A percentile compares a stretch with the other conserved stretches of the same genome.
Evolutionary conservation across 495 filamentous ascomycete genomes (phyloP).

Genomic region (Usnea hakonensis): DNA sequence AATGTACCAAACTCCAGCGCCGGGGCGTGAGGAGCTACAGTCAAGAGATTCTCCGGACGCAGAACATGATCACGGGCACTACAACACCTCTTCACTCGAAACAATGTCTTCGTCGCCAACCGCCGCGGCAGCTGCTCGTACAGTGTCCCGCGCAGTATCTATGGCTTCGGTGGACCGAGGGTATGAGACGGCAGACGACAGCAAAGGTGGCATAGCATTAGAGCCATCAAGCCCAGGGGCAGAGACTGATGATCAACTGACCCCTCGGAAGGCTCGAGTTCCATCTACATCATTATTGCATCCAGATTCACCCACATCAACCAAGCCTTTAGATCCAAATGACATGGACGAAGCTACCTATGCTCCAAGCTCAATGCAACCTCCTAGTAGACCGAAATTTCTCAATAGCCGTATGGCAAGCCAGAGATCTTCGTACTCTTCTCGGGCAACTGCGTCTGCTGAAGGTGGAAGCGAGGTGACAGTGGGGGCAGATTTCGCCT

Average conservation of each 20-base stretch:
- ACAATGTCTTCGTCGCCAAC: slow-evolving; percentile 59
- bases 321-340: slow-evolving; percentile 12
- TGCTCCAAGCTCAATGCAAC: slow-evolving; percentile 2
- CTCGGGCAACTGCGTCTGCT: slow-evolving; percentile 53
- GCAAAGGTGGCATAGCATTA: slow-evolving; percentile 25
- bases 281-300: slow-evolving; percentile 11
- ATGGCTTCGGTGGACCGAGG: slow-evolving; percentile 31
- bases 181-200: slow-evolving; percentile 30
- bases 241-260: slow-evolving; percentile 26
- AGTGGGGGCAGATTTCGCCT: slow-evolving; percentile 73
- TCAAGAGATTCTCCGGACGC: slow-evolving; percentile 21
- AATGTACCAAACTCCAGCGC: slow-evolving; percentile 43
- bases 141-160: slow-evolving; percentile 44
- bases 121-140: slow-evolving; percentile 53
- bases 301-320: slow-evolving; percentile 20
- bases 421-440: slow-evolving; percentile 71
- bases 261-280: slow-evolving; percentile 26
- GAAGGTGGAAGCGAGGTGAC: slow-evolving; percentile 62
- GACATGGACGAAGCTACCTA: background rate
- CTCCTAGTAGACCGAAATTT: slow-evolving; percentile 57
- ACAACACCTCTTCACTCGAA: slow-evolving; percentile 52
- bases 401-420: slow-evolving; percentile 65
- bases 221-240: slow-evolving; percentile 21
- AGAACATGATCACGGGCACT: slow-evolving; percentile 23
- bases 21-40: slow-evolving; percentile 29